Conservation (phyloP, 805 yeast genomes). For the Pichia cabralensis region DNA sequence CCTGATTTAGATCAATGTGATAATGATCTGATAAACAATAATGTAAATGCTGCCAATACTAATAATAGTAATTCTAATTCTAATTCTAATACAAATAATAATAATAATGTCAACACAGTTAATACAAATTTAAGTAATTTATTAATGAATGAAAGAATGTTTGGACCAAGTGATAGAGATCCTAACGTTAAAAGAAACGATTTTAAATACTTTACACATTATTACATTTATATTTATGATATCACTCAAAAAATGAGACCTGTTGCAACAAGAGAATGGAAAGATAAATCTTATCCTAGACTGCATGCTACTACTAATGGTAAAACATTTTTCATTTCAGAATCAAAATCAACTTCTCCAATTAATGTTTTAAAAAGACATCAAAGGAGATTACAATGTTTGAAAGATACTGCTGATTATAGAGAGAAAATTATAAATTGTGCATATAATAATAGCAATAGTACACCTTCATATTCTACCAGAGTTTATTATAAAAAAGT, state of each 20-base stretch:
- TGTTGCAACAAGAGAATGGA: conserved; percentile 76
- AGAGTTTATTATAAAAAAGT: conserved; percentile 14
- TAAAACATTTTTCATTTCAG: conserved; percentile 73
- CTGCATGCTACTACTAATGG: conserved; percentile 59
- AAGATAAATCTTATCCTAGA: conserved; percentile 41
- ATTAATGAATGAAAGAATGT: conserved; percentile 72
- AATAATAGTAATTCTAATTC: not conserved
- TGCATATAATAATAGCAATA: conserved; percentile 11
- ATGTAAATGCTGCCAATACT: too few species aligned
- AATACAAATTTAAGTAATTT: conserved; percentile 42
- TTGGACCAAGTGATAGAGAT: conserved; percentile 84
- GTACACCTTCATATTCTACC: conserved; percentile 14
- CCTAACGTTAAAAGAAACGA: conserved; percentile 80
- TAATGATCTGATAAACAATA: too few species aligned
- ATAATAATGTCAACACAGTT: conserved; percentile 10
- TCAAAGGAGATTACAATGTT: conserved; percentile 22
- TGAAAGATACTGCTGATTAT: conserved; percentile 25
- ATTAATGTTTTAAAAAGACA: conserved; percentile 16
- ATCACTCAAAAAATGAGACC: conserved; percentile 71
- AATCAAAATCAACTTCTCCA: conserved; percentile 24
- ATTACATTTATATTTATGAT: conserved; percentile 74
- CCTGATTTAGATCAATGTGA: conserved; percentile 11
- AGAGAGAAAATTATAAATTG: conserved; percentile 22
- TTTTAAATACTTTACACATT: conserved; percentile 66
- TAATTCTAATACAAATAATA: conserved; percentile 3